phyloP scores from a whole-genome alignment of 345 rosid species.

The Brassica cretica region DNA sequence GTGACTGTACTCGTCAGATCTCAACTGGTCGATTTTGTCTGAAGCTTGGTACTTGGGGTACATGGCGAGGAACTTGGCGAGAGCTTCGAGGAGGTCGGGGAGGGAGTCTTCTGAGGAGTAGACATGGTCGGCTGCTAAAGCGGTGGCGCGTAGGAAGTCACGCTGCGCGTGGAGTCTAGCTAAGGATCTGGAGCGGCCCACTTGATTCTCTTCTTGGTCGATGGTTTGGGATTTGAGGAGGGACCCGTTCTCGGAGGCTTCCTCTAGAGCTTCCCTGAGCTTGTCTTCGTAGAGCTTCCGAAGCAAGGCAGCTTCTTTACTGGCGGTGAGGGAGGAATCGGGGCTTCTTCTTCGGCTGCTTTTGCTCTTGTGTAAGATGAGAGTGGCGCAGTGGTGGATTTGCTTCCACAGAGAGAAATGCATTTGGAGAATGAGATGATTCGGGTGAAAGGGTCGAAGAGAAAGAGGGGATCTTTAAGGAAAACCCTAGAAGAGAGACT shows the following conservation, averaged over 20 bases:
- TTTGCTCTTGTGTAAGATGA: constrained; percentile 82
- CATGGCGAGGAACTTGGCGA: constrained; percentile 72
- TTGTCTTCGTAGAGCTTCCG: constrained; percentile 74
- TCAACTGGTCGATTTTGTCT: constrained; percentile 66
- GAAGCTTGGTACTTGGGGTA: constrained; percentile 74
- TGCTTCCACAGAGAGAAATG: constrained; percentile 98
- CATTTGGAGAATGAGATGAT: constrained; percentile 40
- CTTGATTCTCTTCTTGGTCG: constrained; percentile 52
- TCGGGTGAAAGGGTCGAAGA: background rate
- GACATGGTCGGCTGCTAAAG: constrained; percentile 60
- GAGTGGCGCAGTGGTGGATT: constrained; percentile 94
- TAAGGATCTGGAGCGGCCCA: constrained; percentile 78
- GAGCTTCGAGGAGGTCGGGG: constrained; percentile 61
- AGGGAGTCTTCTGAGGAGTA: constrained; percentile 55
- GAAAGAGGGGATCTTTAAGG: background rate
- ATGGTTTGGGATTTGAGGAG: constrained; percentile 69
- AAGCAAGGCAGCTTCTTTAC: constrained; percentile 49
- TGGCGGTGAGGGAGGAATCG: constrained; percentile 52
- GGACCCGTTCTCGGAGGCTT: constrained; percentile 84
- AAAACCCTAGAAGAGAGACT: constrained; percentile 35
- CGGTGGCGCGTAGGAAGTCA: constrained; percentile 76
- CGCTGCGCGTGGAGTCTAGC: constrained; percentile 83
- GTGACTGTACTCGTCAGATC: constrained; percentile 68
- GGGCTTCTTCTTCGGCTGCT: constrained; percentile 57
- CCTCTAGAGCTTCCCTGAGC: constrained; percentile 84